These are phyloP conservation scores for Lepidium didymum DNA, from an alignment of 345 rosid species.

Conservation along the genomic window DNA sequence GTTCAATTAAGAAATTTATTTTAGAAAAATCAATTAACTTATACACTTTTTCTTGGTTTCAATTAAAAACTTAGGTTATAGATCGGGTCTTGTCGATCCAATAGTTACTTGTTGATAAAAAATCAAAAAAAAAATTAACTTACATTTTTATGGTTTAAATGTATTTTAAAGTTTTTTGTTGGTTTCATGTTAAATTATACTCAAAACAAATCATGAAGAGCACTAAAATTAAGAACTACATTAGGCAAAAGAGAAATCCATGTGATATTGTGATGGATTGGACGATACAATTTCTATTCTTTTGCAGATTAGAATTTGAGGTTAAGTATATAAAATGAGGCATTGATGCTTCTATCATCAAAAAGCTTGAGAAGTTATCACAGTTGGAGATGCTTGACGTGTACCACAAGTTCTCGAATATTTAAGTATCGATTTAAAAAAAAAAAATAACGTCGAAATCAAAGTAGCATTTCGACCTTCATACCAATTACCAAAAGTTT, in stretches of 20 bases:
- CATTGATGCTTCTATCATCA: not conserved
- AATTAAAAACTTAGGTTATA: too few species aligned
- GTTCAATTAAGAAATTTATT: too few species aligned
- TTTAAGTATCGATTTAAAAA: too few species aligned
- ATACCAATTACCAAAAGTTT: too few species aligned
- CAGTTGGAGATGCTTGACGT: slow-evolving; percentile 3
- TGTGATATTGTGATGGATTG: not conserved
- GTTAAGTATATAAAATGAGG: not conserved
- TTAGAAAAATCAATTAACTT: too few species aligned
- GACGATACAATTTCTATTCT: not conserved
- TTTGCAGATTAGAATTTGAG: not conserved
- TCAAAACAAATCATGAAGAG: not conserved
- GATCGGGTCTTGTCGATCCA: too few species aligned
- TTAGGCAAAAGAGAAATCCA: not conserved
- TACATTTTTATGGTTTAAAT: not conserved
- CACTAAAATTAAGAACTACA: not conserved
- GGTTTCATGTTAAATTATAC: not conserved
- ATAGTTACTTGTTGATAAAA: too few species aligned
- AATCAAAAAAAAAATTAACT: too few species aligned
- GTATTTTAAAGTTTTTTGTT: too few species aligned
- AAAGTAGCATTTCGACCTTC: too few species aligned
- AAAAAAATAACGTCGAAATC: too few species aligned
- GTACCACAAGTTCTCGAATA: not conserved
- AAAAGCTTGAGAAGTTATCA: not conserved
- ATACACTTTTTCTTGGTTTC: too few species aligned